Base-by-base conservation (phyloP, 371 early-diverging fungal species). In the Enterospora canceri region DNA sequence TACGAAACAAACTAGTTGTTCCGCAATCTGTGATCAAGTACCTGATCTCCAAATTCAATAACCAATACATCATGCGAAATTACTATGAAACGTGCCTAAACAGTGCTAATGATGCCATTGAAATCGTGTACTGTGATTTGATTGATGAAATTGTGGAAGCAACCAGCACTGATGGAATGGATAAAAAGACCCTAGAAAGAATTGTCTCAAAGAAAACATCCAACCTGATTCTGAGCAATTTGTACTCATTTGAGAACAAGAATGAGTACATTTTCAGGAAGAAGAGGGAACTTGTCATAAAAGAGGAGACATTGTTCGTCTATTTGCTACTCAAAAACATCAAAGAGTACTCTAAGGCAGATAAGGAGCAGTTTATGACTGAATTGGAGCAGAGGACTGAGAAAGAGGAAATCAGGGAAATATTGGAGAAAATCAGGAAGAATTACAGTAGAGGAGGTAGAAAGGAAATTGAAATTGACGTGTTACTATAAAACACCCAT, bases 401-500 rank as follows among this genome's bases (percentile, higher is more conserved):
- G n/a, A 40, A 40, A 12, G n/a, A 8, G n/a, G 40, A 40, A 40
- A 40, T 40, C 40, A 40, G 40, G n/a, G 40, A 40, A 40, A 12
- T 12, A 8, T 12, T 40, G 40, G 12, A 40, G 8, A 12, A n/a
- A 8, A 40, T 40, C 40, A 8, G n/a, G 8, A 40, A 40, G 40
- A n/a, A 40, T 12, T 40, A 40, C n/a, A 40, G n/a, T 12, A 40
- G n/a, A n/a, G n/a, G 40, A 8, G n/a, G n/a, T 40, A 40, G 40
- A 40, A 40, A 40, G n/a, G 40, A 40, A 40, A 40, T 40, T 12
- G 40, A 40, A n/a, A n/a, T 40, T 12, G 40, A 40, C 8, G n/a
- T 12, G n/a, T 12, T 40, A 40, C n/a, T 40, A 40, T 8, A n/a
- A n/a, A 40, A 8, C 8, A 40, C 53, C 29, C 24, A 86, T 88